Base-by-base conservation (phyloP, 148 eudicot species). In the Rhododendron mucronatum region DNA sequence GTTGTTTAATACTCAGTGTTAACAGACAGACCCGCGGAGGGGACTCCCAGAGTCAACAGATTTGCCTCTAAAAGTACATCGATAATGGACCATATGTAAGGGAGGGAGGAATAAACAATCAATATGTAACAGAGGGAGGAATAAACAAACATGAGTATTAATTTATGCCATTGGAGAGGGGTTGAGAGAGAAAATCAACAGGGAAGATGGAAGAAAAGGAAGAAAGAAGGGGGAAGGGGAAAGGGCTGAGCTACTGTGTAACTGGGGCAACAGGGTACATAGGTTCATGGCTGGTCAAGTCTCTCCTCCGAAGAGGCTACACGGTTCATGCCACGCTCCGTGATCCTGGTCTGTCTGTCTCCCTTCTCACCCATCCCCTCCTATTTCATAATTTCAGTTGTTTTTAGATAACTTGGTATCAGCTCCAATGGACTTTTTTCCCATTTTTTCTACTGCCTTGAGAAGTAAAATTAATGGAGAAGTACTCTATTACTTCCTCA, bases 181-280 rank as follows among this genome's bases (percentile, higher is more conserved):
- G 16, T 28, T 13, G 37, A 69, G 75, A 69, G 75, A 69, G 20
- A 69, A 41, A 69, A 69, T 69, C 75, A 69, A 69, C 18, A 12
- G 4, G 4, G 11, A 28, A 20, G 9, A 83, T 83, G 85, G 75
- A 65, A 83, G 84, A 82, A 2, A 26, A 11, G n/a, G 57, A 83
- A 44, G 47, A 51, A 63, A 44, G 16, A 28, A 7, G 30, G 82
- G 74, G 30, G 63, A 37, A 41, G 30, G 33, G 37, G 18, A 14
- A n/a, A 1, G 78, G 81, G 26, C 47, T 26, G 59, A 89, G 88
- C 28, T 93, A 92, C 85, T 94, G 98, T 61, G 98, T 95, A 7
- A 95, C 96, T 0, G 98, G 98, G 67, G 93, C 94, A 47, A 88
- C 94, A 10, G 98, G 98, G 33, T 95, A 92, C 83, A 90, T 95